These are phyloP conservation scores for Metschnikowia anglica DNA, from an alignment of 805 yeast species.

Conservation along the genomic window DNA sequence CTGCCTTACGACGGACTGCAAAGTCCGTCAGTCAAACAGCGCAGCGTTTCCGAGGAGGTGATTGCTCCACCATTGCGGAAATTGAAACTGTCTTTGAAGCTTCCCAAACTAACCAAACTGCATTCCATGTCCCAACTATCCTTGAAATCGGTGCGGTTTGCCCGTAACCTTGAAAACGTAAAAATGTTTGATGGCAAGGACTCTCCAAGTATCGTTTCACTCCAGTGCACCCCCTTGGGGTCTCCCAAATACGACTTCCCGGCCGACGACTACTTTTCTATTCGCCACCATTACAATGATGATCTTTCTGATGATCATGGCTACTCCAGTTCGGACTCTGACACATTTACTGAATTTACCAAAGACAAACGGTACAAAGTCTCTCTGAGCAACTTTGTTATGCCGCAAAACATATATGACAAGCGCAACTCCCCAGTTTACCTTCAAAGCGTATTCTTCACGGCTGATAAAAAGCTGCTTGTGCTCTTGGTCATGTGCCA, in stretches of 20 bases:
- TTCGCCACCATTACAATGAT: slow-evolving; percentile 20
- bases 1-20: not conserved
- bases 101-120: slow-evolving; percentile 23
- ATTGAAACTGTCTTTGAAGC: slow-evolving; percentile 26
- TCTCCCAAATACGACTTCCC: slow-evolving; percentile 27
- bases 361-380: slow-evolving; percentile 20
- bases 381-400: slow-evolving; percentile 14
- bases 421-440: slow-evolving; percentile 24
- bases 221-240: slow-evolving; percentile 50
- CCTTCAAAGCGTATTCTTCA: slow-evolving; percentile 39
- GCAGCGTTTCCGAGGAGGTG: slow-evolving; percentile 1
- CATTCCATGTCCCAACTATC: slow-evolving; percentile 29
- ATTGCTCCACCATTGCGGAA: slow-evolving; percentile 18
- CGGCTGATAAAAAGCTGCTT: slow-evolving; percentile 22
- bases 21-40: slow-evolving; percentile 1
- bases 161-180: slow-evolving; percentile 56
- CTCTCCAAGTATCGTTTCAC: slow-evolving; percentile 62
- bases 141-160: slow-evolving; percentile 62
- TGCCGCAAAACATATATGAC: slow-evolving; percentile 21
- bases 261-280: slow-evolving; percentile 27
- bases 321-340: slow-evolving; percentile 17
- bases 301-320: slow-evolving; percentile 27
- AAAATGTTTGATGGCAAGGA: slow-evolving; percentile 62
- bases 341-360: slow-evolving; percentile 16
- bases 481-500: slow-evolving; percentile 31